These are phyloP conservation scores for Pichia manshurica DNA, from an alignment of 805 yeast genomes.

Conservation along the genomic window DNA sequence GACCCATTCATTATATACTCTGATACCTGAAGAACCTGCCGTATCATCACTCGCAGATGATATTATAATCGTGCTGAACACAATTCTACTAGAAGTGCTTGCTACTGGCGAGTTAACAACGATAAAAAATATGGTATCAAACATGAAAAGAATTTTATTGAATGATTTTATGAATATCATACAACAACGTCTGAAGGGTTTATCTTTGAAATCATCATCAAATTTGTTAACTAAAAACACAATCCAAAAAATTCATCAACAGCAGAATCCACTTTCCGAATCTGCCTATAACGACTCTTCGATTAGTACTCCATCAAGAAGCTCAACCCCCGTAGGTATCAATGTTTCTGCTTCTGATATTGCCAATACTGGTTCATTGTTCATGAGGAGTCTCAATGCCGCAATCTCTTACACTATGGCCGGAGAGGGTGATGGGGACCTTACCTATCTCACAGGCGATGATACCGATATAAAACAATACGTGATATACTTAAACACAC, in stretches of 20 bases:
- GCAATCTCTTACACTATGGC: constrained; percentile 32
- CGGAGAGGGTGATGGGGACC: constrained; percentile 35
- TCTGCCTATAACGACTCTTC: not conserved
- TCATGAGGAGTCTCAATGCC: constrained; percentile 36
- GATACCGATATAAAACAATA: constrained; percentile 42
- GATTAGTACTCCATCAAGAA: constrained; percentile 10
- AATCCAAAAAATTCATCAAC: constrained; percentile 19
- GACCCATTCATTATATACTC: constrained; percentile 18
- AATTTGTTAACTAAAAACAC: constrained; percentile 19
- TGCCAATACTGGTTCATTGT: constrained; percentile 26
- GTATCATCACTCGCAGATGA: constrained; percentile 86
- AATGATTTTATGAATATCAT: constrained; percentile 57
- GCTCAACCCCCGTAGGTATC: constrained; percentile 19
- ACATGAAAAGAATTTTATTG: constrained; percentile 54
- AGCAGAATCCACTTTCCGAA: constrained; percentile 6
- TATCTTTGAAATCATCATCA: constrained; percentile 35
- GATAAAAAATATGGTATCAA: constrained; percentile 49
- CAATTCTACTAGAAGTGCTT: constrained; percentile 56
- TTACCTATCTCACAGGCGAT: constrained; percentile 23
- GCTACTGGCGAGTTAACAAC: constrained; percentile 64
- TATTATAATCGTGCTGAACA: constrained; percentile 64
- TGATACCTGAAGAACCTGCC: constrained; percentile 54
- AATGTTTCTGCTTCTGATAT: constrained; percentile 30
- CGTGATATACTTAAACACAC: constrained; percentile 65
- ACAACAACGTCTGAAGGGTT: constrained; percentile 40